These are phyloP conservation scores for Boletales sp. DNA, from an alignment of 768 basidiomycete species.

Conservation along the genomic window DNA sequence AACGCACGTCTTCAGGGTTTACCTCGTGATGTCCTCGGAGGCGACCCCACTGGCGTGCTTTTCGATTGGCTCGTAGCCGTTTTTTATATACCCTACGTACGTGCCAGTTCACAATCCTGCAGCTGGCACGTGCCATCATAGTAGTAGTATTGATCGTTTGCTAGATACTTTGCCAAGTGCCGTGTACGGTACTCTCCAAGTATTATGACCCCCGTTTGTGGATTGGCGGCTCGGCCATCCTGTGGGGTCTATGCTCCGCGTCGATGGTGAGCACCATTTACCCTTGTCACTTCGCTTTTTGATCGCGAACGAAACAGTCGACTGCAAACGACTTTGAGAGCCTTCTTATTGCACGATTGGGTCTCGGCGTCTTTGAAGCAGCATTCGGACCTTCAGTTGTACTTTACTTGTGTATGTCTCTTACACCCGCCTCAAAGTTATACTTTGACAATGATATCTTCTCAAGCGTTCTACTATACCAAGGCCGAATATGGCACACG, in stretches of 20 bases:
- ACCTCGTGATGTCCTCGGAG: conserved; percentile 58
- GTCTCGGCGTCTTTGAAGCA: conserved; percentile 34
- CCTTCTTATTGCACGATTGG: conserved; percentile 28
- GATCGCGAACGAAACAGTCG: conserved; percentile 15
- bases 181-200: conserved; percentile 65
- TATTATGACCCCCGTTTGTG: conserved; percentile 64
- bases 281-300: no score
- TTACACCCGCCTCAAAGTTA: conserved; percentile 13
- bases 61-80: conserved; percentile 77
- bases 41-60: conserved; percentile 63
- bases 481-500: conserved; percentile 45
- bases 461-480: conserved; percentile 47
- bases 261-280: conserved; percentile 48
- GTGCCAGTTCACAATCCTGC: conserved; percentile 11
- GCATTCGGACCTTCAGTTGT: conserved; percentile 31
- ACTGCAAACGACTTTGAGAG: conserved; percentile 22
- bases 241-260: conserved; percentile 73
- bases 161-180: conserved; percentile 69
- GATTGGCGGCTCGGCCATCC: conserved; percentile 64
- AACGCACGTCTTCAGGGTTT: conserved; percentile 77
- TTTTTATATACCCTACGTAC: conserved; percentile 78
- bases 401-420: conserved; percentile 28
- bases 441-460: neutral
- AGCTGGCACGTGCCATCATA: neutral
- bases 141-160: neutral